Percentiles rank a stretch among this genome's conserved stretches.
These are phyloP conservation scores for Colletotrichum godetiae DNA, from an alignment of 2,329 filamentous ascomycete species.

Conservation along the genomic window DNA sequence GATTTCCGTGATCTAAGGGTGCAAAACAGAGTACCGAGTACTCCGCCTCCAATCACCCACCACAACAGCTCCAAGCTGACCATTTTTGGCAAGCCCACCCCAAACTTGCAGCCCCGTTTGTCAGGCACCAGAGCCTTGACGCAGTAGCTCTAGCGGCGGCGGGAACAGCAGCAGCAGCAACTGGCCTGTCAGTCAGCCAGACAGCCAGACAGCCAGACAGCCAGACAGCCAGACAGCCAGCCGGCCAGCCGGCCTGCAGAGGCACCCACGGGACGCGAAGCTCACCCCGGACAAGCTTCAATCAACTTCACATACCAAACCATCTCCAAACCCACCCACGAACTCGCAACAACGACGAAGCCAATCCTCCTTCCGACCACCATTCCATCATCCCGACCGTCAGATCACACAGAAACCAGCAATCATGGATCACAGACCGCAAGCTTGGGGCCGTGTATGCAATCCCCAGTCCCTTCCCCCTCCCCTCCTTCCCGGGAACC, in stretches of 20 bases:
- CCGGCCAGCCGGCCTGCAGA: slow-evolving; percentile 25
- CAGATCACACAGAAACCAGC: slow-evolving; percentile 26
- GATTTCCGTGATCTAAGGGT: fast-evolving
- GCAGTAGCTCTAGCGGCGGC: slow-evolving; percentile 15
- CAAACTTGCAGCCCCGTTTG: slow-evolving; percentile 26
- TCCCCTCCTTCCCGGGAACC: slow-evolving; percentile 18
- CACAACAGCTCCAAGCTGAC: slow-evolving; percentile 26
- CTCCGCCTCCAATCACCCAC: neutral
- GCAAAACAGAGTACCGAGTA: neutral
- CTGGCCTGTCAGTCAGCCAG: neutral
- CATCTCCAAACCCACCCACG: slow-evolving; percentile 5
- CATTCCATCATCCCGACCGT: neutral
- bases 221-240: too few relatives aligned
- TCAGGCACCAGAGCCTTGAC: slow-evolving; percentile 29
- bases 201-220: too few relatives aligned
- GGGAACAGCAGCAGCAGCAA: slow-evolving; percentile 15
- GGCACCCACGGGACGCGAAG: slow-evolving; percentile 44
- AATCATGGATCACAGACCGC: slow-evolving; percentile 77
- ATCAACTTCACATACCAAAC: slow-evolving; percentile 18
- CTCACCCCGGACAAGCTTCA: slow-evolving; percentile 34
- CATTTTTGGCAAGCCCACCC: slow-evolving; percentile 22
- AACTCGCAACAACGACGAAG: slow-evolving; percentile 24
- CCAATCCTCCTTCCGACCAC: slow-evolving; percentile 13
- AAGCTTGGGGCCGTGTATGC: slow-evolving; percentile 79
- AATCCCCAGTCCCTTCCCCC: slow-evolving; percentile 33